Base-by-base conservation (phyloP, 2,329 filamentous ascomycete species). In the Penicillium sp. region DNA sequence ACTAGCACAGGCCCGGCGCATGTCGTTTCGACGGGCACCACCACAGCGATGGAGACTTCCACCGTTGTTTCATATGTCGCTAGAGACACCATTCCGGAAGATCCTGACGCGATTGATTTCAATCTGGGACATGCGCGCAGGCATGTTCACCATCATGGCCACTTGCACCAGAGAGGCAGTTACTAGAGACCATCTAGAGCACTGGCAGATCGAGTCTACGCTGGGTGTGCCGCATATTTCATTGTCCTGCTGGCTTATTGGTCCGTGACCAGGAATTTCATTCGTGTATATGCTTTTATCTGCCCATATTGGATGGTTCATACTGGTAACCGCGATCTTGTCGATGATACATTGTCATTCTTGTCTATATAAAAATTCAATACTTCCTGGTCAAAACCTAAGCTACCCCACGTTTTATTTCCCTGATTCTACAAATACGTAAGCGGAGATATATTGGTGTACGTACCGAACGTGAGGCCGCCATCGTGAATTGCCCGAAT, bases 21-120 rank as follows among this genome's bases (percentile, higher is more conserved):
- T 35, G 67, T 69, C 3, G 39, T 72, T 2, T 72, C 71, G 0
- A 66, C 68, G 8, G 31, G 61, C 3, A 62, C 50, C 1, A 63
- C 63, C 1, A 72, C 69, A 14, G 43, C 62, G 14, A 66, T 59
- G n/a, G 52, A 61, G 35, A 62, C 65, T 21, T 66, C 65, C 1
- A 71, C 69, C 1, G 63, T 67, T 14, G 62, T 71, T 16, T 62
- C 64, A 14, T 63, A 61, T 26, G 60, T 58, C n/a, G 57, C 60
- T 56, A 55, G 55, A 46, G 61, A 64, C 44, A 59, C 50, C 21
- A 53, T 63, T 2, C 61, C 66, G 3, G 61, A 57, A 3, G 62
- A 58, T 3, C 58, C 61, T 19, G 62, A 57, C n/a, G 64, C 66
- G 31, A 61, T 55, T 6, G 64, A 64, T 31, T 60, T 66, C 19